These are phyloP conservation scores for Populus tremula DNA, from an alignment of 345 rosid species.

Conservation along the genomic window DNA sequence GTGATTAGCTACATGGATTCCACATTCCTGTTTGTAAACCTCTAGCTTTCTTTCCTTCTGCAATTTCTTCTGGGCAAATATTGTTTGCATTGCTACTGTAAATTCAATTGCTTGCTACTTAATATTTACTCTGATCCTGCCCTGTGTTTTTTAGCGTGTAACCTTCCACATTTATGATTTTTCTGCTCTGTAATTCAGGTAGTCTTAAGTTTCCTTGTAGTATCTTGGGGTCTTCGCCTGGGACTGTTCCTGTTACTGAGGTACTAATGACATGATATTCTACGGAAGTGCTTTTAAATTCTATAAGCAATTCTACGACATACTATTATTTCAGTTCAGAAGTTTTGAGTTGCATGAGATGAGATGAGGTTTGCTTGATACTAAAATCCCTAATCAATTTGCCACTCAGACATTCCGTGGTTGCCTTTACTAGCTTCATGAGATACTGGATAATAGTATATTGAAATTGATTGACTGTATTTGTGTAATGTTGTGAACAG, in stretches of 20 bases:
- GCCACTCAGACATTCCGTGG: background rate
- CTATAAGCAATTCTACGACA: background rate
- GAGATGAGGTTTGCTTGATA: background rate
- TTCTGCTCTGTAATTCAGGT: conserved; percentile 45
- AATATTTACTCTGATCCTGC: background rate
- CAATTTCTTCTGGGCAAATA: background rate
- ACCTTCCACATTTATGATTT: conserved; percentile 2
- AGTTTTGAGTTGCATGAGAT: background rate
- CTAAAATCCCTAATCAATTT: too few relatives aligned
- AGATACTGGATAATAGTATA: too few relatives aligned
- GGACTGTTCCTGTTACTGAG: conserved; percentile 72
- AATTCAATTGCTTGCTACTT: background rate
- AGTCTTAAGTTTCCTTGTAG: conserved; percentile 61
- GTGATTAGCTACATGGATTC: background rate
- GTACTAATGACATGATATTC: conserved; percentile 32
- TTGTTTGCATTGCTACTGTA: background rate
- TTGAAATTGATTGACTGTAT: background rate
- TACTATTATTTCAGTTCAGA: background rate
- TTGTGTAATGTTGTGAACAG: conserved; percentile 34
- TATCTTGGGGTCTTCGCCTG: conserved; percentile 86
- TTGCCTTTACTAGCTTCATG: too few relatives aligned
- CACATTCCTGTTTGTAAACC: background rate
- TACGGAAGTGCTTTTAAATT: background rate
- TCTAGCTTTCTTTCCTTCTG: background rate
- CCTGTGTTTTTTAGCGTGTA: background rate